Percentiles rank a stretch among this genome's conserved stretches.
Conservation (phyloP, 148 eudicot genomes). For the Rhododendron ferrugineum region DNA sequence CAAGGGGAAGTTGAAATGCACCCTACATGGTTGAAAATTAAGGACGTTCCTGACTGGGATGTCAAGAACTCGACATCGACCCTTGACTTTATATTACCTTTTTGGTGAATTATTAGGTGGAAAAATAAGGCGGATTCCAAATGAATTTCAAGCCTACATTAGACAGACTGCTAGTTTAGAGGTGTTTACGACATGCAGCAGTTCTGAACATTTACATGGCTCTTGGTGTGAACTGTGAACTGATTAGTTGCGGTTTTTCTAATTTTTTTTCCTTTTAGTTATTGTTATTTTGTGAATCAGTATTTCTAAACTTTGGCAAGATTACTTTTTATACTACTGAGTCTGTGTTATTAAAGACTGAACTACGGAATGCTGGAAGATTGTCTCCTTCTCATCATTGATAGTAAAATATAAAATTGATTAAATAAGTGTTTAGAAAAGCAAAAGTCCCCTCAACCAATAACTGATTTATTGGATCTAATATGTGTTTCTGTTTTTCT, state of each 20-base stretch:
- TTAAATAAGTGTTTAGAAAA: neutral
- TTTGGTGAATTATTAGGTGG: too few relatives aligned
- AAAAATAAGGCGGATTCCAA: too few relatives aligned
- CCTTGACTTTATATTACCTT: too few relatives aligned
- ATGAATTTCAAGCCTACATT: too few relatives aligned
- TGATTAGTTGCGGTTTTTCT: neutral
- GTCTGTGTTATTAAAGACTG: neutral
- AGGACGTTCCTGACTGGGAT: too few relatives aligned
- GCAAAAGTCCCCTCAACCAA: neutral
- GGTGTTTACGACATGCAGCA: neutral
- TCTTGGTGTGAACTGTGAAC: neutral
- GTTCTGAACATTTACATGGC: neutral
- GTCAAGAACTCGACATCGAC: too few relatives aligned
- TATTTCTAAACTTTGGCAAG: neutral
- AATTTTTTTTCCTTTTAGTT: neutral
- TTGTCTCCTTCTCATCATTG: neutral
- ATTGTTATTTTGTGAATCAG: neutral
- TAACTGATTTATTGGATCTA: neutral
- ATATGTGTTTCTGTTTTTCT: neutral
- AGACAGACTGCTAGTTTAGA: too few relatives aligned
- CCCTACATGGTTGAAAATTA: too few relatives aligned
- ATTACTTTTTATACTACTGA: neutral
- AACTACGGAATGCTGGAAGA: neutral
- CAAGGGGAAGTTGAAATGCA: too few relatives aligned
- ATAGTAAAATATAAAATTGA: neutral